A percentile compares a stretch with the other conserved stretches of the same genome.
Evolutionary conservation across 495 filamentous ascomycete species (phyloP).

Genomic region (Aeminium ludgeri): DNA sequence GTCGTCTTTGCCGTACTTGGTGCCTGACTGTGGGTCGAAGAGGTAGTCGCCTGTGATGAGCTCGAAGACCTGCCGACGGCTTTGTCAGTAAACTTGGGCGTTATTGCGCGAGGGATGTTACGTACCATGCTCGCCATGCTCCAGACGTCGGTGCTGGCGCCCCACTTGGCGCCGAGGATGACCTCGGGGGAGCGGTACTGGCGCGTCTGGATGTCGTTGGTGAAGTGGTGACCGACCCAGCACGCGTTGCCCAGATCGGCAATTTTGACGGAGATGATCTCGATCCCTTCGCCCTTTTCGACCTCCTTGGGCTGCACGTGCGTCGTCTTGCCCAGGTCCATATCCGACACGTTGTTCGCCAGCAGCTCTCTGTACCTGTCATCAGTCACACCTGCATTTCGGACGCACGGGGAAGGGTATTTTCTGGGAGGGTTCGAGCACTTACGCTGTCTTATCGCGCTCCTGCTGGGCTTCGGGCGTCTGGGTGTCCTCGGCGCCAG

Average conservation of each 20-base stretch:
- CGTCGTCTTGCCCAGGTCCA: slow-evolving; percentile 68
- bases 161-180: slow-evolving; percentile 93
- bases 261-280: slow-evolving; percentile 96
- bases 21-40: slow-evolving; percentile 96
- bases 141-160: slow-evolving; percentile 96
- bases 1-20: slow-evolving; percentile 98
- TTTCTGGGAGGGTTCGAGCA: slow-evolving; percentile 11
- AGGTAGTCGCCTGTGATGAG: slow-evolving; percentile 97
- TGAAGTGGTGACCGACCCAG: slow-evolving; percentile 98
- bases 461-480: slow-evolving; percentile 64
- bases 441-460: slow-evolving; percentile 88
- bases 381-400: slow-evolving; percentile 8
- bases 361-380: slow-evolving; percentile 53
- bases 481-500: slow-evolving; percentile 24
- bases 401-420: background rate
- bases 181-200: slow-evolving; percentile 97
- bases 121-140: slow-evolving; percentile 98
- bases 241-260: slow-evolving; percentile 96
- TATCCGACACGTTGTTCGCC: slow-evolving; percentile 82
- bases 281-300: slow-evolving; percentile 37
- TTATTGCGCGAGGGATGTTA: background rate
- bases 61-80: slow-evolving; percentile 63
- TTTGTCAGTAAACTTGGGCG: background rate
- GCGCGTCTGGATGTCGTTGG: slow-evolving; percentile 95
- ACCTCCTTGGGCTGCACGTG: slow-evolving; percentile 24